These are phyloP conservation scores for Phalaenopsis hybrid DNA, from an alignment of 116 monocot species.

Conservation along the genomic window DNA sequence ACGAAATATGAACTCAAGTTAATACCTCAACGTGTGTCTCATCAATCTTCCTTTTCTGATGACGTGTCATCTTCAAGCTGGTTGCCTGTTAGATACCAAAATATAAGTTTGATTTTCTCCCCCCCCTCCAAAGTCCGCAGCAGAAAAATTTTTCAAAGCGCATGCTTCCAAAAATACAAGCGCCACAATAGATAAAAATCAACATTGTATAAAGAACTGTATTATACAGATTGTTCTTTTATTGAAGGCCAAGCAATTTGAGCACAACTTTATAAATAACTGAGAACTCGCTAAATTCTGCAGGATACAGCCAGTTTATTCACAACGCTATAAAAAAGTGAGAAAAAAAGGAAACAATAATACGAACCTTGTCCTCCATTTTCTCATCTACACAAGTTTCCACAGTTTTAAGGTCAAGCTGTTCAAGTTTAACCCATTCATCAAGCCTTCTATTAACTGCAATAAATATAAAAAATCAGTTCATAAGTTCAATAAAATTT, in stretches of 20 bases:
- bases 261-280: background rate
- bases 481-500: background rate
- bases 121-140: background rate
- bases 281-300: background rate
- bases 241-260: background rate
- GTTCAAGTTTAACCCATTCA: slow-evolving; percentile 92
- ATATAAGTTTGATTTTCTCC: background rate
- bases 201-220: background rate
- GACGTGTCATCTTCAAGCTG: slow-evolving; percentile 95
- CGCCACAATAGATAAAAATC: background rate
- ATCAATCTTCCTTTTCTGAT: slow-evolving; percentile 93
- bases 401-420: slow-evolving; percentile 79
- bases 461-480: slow-evolving; percentile 4
- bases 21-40: slow-evolving; percentile 97
- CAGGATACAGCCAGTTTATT: background rate
- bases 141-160: background rate
- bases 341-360: background rate
- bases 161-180: background rate
- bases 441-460: slow-evolving; percentile 95
- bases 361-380: slow-evolving; percentile 71
- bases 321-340: background rate
- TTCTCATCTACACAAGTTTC: slow-evolving; percentile 86
- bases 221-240: background rate
- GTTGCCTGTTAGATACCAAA: slow-evolving; percentile 47
- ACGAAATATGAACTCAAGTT: background rate